These are phyloP conservation scores for Canavalia ensiformis DNA, from an alignment of 306 rosid species.

Conservation along the genomic window DNA sequence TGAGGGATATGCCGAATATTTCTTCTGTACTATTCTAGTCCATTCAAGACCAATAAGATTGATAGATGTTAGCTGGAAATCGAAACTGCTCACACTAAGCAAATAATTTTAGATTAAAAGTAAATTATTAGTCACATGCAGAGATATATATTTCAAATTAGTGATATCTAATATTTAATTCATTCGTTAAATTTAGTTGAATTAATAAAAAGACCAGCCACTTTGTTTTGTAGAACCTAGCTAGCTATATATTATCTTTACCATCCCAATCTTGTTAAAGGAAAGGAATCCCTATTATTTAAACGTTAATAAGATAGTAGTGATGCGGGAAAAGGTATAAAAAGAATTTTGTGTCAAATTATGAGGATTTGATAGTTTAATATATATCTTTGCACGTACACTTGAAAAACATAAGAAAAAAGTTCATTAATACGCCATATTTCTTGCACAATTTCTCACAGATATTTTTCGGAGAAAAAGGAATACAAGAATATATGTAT, in stretches of 20 bases:
- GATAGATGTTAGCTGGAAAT: not conserved
- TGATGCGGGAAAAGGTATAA: not conserved
- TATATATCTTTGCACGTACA: slow-evolving; percentile 1
- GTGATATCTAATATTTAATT: not conserved
- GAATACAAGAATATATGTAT: not conserved
- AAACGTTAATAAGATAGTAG: not conserved
- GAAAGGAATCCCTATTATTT: slow-evolving; percentile 4
- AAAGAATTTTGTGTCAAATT: slow-evolving; percentile 4
- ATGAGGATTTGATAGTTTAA: slow-evolving; percentile 3
- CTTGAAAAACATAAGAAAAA: slow-evolving; percentile 3
- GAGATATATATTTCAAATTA: not conserved
- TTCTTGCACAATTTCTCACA: not conserved
- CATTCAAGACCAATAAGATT: not conserved
- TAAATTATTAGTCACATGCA: slow-evolving; percentile 1
- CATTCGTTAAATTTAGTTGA: not conserved
- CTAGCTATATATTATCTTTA: slow-evolving; percentile 1
- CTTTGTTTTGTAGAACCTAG: slow-evolving; percentile 5
- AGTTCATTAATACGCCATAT: not conserved
- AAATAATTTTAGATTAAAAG: not conserved
- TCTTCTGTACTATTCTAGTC: not conserved
- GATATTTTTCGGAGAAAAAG: not conserved
- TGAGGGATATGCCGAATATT: not conserved
- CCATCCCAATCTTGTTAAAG: slow-evolving; percentile 7
- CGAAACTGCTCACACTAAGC: slow-evolving; percentile 5
- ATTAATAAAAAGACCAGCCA: not conserved